Percentiles rank a stretch among this genome's conserved stretches.
phyloP scores from a whole-genome alignment of 345 rosid species.

The Erucastrum elatum region DNA sequence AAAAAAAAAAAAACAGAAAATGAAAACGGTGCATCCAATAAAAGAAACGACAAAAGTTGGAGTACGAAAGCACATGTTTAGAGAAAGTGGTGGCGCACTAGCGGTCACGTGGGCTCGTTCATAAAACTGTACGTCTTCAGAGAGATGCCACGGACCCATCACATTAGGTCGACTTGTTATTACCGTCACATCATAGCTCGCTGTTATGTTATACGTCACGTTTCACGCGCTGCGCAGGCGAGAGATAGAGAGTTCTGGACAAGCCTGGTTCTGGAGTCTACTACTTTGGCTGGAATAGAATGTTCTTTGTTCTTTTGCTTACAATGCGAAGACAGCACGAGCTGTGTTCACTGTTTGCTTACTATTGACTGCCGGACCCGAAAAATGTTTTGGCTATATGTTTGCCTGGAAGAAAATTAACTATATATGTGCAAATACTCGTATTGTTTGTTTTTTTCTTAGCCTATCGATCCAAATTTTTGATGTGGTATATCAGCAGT shows the following conservation, averaged over 20 bases:
- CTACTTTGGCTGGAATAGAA: slow-evolving; percentile 30
- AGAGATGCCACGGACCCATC: slow-evolving; percentile 38
- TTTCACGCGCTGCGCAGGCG: background rate
- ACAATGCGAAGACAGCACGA: slow-evolving; percentile 25
- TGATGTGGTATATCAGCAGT: no score
- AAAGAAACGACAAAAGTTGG: slow-evolving; percentile 35
- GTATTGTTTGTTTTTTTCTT: no score
- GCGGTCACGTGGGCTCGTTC: slow-evolving; percentile 34
- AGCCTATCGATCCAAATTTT: no score
- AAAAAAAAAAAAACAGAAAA: no score
- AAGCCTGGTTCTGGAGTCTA: slow-evolving; percentile 11
- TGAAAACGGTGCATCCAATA: slow-evolving; percentile 25
- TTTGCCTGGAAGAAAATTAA: background rate
- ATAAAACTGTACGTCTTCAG: slow-evolving; percentile 30
- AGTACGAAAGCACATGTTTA: slow-evolving; percentile 35
- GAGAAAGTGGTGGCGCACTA: slow-evolving; percentile 31
- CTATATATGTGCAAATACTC: background rate
- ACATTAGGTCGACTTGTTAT: slow-evolving; percentile 26
- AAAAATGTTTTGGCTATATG: background rate
- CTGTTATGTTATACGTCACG: background rate
- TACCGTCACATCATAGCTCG: slow-evolving; percentile 28
- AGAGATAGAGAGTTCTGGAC: background rate
- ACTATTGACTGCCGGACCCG: background rate
- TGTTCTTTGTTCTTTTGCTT: slow-evolving; percentile 26
- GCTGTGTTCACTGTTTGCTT: slow-evolving; percentile 14